A percentile compares a stretch with the other conserved stretches of the same genome.
These are phyloP conservation scores for Sphagnum fallax DNA, from an alignment of 228 moss, liverwort and hornwort species.

Conservation along the genomic window DNA sequence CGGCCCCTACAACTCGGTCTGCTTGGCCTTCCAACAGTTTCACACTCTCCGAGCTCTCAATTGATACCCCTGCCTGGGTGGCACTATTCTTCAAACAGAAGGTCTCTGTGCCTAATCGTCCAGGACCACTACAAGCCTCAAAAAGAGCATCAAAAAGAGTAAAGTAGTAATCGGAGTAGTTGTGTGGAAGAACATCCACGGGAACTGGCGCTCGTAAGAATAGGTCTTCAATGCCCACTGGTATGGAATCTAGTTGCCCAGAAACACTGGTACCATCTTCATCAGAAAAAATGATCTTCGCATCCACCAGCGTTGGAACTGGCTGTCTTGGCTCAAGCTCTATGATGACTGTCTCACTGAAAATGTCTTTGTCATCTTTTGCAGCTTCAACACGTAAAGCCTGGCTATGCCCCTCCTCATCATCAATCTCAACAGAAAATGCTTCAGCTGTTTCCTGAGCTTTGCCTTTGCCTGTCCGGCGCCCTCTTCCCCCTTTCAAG, in stretches of 20 bases:
- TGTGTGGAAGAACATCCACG: slow-evolving; percentile 21
- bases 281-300: slow-evolving; percentile 70
- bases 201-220: slow-evolving; percentile 82
- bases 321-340: slow-evolving; percentile 92
- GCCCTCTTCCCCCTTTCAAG: slow-evolving; percentile 7
- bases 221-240: slow-evolving; percentile 88
- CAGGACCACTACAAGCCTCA: slow-evolving; percentile 86
- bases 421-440: slow-evolving; percentile 12
- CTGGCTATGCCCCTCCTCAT: slow-evolving; percentile 19
- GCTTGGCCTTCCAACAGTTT: slow-evolving; percentile 94
- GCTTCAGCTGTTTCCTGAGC: slow-evolving; percentile 21
- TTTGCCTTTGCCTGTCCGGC: slow-evolving; percentile 27
- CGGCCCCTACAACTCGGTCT: slow-evolving; percentile 77
- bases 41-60: slow-evolving; percentile 85
- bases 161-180: slow-evolving; percentile 49
- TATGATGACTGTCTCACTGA: slow-evolving; percentile 50
- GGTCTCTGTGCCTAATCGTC: slow-evolving; percentile 69
- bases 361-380: slow-evolving; percentile 18
- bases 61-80: slow-evolving; percentile 51
- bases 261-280: slow-evolving; percentile 71
- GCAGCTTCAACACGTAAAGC: slow-evolving; percentile 21
- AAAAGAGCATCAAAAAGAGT: slow-evolving; percentile 77
- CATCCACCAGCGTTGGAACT: slow-evolving; percentile 91
- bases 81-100: slow-evolving; percentile 56
- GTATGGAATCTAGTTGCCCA: slow-evolving; percentile 82